Conservation (phyloP, 2,329 filamentous ascomycete species). For the Dothidotthia symphoricarpi region DNA sequence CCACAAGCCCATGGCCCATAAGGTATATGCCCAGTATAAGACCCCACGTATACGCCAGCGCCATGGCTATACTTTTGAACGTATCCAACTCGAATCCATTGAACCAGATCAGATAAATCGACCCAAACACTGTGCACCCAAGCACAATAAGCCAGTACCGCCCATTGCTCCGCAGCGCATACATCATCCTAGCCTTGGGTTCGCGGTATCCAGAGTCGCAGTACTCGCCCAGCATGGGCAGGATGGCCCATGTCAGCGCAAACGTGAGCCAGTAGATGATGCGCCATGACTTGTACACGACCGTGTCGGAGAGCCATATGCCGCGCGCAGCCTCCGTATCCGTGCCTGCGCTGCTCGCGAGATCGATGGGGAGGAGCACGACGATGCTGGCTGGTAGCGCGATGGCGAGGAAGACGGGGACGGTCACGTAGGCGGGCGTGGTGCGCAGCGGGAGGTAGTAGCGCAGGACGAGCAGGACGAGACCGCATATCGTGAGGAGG, state of each 20-base stretch:
- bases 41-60: slow-evolving; percentile 91
- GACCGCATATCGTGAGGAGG: slow-evolving; percentile 68
- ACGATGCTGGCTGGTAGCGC: slow-evolving; percentile 89
- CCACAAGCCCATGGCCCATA: slow-evolving; percentile 95
- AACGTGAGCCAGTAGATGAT: slow-evolving; percentile 98
- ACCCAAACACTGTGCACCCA: slow-evolving; percentile 65
- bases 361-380: slow-evolving; percentile 89
- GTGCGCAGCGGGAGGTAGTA: slow-evolving; percentile 87
- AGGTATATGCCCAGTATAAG: slow-evolving; percentile 89
- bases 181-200: slow-evolving; percentile 73
- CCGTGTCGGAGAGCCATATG: slow-evolving; percentile 78
- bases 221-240: slow-evolving; percentile 91
- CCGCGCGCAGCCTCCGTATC: slow-evolving; percentile 70
- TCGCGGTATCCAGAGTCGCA: slow-evolving; percentile 91
- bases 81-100: slow-evolving; percentile 70
- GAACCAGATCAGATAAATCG: slow-evolving; percentile 79
- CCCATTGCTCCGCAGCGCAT: slow-evolving; percentile 83
- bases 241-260: slow-evolving; percentile 87
- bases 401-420: slow-evolving; percentile 95
- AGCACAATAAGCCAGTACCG: slow-evolving; percentile 84
- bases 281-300: slow-evolving; percentile 85
- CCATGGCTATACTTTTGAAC: slow-evolving; percentile 85
- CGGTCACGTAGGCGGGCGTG: slow-evolving; percentile 83
- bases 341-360: slow-evolving; percentile 77
- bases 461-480: slow-evolving; percentile 80